These are phyloP conservation scores for Blastocystis sp. DNA, from an alignment of 352 stramenopile species.

Conservation along the genomic window DNA sequence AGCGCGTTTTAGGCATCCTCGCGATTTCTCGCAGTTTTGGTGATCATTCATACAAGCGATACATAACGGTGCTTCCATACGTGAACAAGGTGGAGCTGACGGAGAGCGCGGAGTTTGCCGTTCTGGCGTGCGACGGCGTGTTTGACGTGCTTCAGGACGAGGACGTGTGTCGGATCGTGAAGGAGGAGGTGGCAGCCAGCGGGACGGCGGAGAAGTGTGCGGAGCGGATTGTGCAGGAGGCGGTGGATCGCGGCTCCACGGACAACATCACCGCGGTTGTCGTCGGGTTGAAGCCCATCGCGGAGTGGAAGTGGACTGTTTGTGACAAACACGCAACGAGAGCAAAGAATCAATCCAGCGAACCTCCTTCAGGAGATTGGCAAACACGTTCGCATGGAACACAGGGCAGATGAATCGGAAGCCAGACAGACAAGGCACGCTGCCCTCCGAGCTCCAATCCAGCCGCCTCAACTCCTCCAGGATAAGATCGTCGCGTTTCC, in stretches of 20 bases:
- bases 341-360: background rate
- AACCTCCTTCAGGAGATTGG: constrained; percentile 22
- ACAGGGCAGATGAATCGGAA: constrained; percentile 18
- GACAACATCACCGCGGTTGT: constrained; percentile 73
- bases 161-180: constrained; percentile 36
- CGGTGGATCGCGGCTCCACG: constrained; percentile 57
- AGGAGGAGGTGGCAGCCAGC: background rate
- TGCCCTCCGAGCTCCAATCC: background rate
- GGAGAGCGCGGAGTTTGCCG: constrained; percentile 47
- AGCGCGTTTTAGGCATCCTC: constrained; percentile 63
- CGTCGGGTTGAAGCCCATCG: constrained; percentile 39
- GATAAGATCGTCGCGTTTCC: background rate
- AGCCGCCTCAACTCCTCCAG: background rate
- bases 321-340: constrained; percentile 16
- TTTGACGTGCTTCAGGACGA: constrained; percentile 71
- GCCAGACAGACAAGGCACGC: constrained; percentile 1
- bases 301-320: constrained; percentile 22
- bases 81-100: constrained; percentile 23
- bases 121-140: constrained; percentile 65
- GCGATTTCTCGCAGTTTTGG: constrained; percentile 71
- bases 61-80: constrained; percentile 46
- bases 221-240: constrained; percentile 55
- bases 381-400: constrained; percentile 8
- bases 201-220: no score
- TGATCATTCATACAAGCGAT: constrained; percentile 70